Base-by-base conservation (phyloP, 208 protist genomes). In the Endotrypanum monterogeii region DNA sequence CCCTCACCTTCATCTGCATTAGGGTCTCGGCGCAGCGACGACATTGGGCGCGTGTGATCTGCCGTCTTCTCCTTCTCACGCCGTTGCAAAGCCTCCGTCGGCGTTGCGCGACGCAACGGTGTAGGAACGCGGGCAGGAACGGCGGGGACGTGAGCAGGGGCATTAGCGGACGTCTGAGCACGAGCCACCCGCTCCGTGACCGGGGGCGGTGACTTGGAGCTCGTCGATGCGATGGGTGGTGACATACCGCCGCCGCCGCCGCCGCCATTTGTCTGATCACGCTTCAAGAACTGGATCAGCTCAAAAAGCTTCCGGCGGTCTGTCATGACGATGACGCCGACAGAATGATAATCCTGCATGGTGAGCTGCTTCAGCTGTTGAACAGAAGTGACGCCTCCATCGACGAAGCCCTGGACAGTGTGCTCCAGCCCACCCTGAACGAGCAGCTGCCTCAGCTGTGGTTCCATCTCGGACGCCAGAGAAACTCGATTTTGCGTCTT, bases 231-330 rank as follows among this genome's bases (percentile, higher is more conserved):
- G 11, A 58, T 48, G 30, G 61, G 65, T 11, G 14, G 46, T 23
- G 4, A 28, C 37, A 50, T 70, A 28, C 50, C 35, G 20, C 56
- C 78, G 35, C 65, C 44, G 55, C 56, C 78, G 35, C 65, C 44
- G 55, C 54, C 66, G 67, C 73, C 60, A 35, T 79, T 71, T 30
- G 83, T 61, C 65, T 87, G 84, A 48, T 93, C 93, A 61, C 91
- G 84, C 83, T 97, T 97, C 63, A 98, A 83, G 32, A 85, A 88
- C 73, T 97, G 93, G 70, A 98, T 98, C 30, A 98, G 84, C 74
- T 97, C 93, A 74, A 98, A 98, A 18, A 98, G 87, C 79, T 97
- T 97, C 9, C 94, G 86, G 35, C 92, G 90, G 83, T 98, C 95
- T 2, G 86, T 86, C 91, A 97, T 97, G 65, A 92, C 89, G 71